Conservation (phyloP, 352 stramenopile species). For the Globisporangium barbulae region DNA sequence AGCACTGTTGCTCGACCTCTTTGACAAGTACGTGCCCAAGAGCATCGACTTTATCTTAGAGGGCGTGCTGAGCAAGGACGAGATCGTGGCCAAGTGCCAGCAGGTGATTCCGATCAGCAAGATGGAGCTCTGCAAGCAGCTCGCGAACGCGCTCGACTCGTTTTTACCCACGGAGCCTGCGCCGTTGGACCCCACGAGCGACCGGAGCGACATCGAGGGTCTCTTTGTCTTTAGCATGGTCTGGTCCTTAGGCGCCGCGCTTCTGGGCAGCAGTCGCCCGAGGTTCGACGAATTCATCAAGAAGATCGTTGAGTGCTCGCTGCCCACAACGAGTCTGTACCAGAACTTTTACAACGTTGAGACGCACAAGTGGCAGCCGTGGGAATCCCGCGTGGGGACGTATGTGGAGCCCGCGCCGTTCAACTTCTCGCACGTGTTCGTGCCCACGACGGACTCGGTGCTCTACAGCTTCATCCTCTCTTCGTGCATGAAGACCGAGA, state of each 20-base stretch:
- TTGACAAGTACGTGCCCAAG: constrained; percentile 92
- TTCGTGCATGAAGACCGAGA: constrained; percentile 83
- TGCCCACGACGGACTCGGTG: constrained; percentile 94
- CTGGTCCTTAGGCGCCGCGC: constrained; percentile 90
- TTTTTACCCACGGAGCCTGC: constrained; percentile 62
- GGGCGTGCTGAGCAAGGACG: constrained; percentile 83
- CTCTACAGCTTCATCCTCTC: constrained; percentile 92
- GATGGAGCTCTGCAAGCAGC: constrained; percentile 95
- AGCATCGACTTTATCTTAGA: constrained; percentile 93
- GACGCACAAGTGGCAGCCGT: constrained; percentile 89
- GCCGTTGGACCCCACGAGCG: constrained; percentile 33
- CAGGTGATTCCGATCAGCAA: constrained; percentile 93
- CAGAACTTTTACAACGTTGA: constrained; percentile 90
- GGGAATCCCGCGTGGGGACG: constrained; percentile 79
- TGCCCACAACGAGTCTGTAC: constrained; percentile 84
- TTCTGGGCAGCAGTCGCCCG: constrained; percentile 72
- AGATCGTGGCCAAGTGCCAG: constrained; percentile 88
- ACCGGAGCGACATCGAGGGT: constrained; percentile 81
- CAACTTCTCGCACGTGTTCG: constrained; percentile 94
- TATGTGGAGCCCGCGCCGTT: constrained; percentile 93
- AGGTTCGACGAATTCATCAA: constrained; percentile 92
- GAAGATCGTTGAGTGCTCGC: constrained; percentile 71
- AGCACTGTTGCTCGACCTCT: constrained; percentile 74
- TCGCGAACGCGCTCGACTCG: constrained; percentile 90
- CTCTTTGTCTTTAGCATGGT: constrained; percentile 93